Base-by-base conservation (phyloP, 306 rosid species). In the Castanea sativa region DNA sequence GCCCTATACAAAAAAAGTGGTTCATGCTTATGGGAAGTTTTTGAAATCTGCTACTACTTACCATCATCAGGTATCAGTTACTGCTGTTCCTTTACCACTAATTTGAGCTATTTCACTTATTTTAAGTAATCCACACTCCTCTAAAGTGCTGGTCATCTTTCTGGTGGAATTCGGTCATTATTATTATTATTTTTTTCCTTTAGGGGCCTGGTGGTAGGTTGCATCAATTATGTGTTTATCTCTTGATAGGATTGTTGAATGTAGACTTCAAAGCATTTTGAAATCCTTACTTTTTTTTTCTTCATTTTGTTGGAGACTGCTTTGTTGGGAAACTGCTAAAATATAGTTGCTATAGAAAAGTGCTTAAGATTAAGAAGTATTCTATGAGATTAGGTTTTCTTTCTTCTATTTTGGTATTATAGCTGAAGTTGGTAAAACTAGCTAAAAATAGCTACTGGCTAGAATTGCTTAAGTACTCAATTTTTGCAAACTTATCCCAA, bases 21-120 rank as follows among this genome's bases (percentile, higher is more conserved):
- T 91, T 83, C 88, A 58, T 71, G 89, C 80, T 38, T 95, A 90
- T 43, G 89, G 93, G 78, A 84, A 87, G 75, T 95, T 95, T 89
- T 87, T 95, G 76, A 81, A 93, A 83, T 89, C 93, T 61, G 98
- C 98, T 19, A 88, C 97, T 45, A 84, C 83, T 51, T 93, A 91
- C 80, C 99, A 93, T 79, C 65, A 86, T 74, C 94, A 93, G 98
- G 99, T 95, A 60, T 56, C 73, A 76, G 53, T 33, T 57, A 13
- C 78, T 61, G 12, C 49, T 71, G 20, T 25, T 67, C 67, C 51
- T 57, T 19, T 9, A 19, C 69, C 12, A 4, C 69, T 9, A 35
- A 35, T 35, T 68, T 67, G 9, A 19, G 52, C 16, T 2, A 18
- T 35, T 23, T 35, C 15, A n/a, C 27, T 33, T 68, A 32, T 68